Percentiles rank a stretch among this genome's conserved stretches.
Evolutionary conservation across 352 stramenopile genomes (phyloP).

Genomic region (Pythium aphanidermatum): DNA sequence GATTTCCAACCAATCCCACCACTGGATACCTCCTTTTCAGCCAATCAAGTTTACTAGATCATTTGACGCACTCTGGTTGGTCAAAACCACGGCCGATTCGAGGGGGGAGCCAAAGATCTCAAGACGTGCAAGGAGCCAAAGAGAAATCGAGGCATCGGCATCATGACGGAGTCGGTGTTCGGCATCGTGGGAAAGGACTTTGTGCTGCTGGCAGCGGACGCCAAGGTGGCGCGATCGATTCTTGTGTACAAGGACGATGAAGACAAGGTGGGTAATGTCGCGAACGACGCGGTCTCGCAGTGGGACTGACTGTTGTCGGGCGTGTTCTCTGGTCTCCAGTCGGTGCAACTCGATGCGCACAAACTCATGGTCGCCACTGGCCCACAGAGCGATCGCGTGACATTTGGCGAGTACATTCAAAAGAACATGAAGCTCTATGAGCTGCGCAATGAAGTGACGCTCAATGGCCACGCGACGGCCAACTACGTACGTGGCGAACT

Average conservation of each 20-base stretch:
- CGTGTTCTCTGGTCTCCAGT: conserved; percentile 27
- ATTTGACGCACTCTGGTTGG: too few species aligned
- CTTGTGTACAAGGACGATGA: conserved; percentile 92
- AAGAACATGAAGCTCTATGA: conserved; percentile 92
- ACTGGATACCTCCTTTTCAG: too few species aligned
- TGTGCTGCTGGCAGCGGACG: conserved; percentile 87
- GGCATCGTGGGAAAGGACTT: conserved; percentile 90
- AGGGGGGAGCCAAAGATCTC: too few species aligned
- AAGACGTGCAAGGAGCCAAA: too few species aligned
- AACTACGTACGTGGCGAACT: conserved; percentile 83
- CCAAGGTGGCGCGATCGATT: conserved; percentile 87
- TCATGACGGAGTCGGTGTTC: conserved; percentile 86
- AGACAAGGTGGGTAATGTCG: conserved; percentile 71
- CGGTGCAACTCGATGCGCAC: conserved; percentile 70
- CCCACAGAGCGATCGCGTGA: conserved; percentile 74
- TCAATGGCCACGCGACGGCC: conserved; percentile 71
- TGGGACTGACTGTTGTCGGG: neutral
- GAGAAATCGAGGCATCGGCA: too few species aligned
- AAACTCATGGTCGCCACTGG: conserved; percentile 77
- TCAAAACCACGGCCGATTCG: too few species aligned
- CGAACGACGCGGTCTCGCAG: neutral
- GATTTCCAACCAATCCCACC: too few species aligned
- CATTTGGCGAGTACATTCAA: conserved; percentile 84
- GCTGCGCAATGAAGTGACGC: conserved; percentile 80
- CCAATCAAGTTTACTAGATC: too few species aligned